Evolutionary conservation across 805 yeast species (phyloP).

Genomic region (Nakazawaea wyomingensis): DNA sequence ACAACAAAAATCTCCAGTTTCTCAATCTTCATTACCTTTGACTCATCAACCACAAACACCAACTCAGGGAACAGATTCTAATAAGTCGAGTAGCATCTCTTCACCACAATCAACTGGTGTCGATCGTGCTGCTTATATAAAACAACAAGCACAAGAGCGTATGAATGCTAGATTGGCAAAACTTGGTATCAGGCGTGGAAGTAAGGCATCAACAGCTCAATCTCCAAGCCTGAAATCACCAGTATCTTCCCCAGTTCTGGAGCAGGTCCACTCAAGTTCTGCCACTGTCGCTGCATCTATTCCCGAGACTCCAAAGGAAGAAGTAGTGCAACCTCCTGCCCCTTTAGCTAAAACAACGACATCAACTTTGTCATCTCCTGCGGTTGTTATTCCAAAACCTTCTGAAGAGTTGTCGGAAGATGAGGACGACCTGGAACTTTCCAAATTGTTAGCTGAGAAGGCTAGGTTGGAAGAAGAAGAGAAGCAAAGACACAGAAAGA

Average conservation of each 20-base stretch:
- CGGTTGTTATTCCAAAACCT: not conserved
- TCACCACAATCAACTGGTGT: conserved; percentile 25
- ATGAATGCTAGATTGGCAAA: conserved; percentile 85
- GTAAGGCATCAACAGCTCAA: conserved; percentile 2
- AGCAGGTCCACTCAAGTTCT: not conserved
- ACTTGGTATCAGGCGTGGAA: conserved; percentile 59
- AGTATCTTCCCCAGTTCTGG: conserved; percentile 3
- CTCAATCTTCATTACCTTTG: conserved; percentile 9
- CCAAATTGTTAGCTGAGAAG: conserved; percentile 11
- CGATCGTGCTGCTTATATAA: conserved; percentile 73
- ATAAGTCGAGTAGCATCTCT: conserved; percentile 2
- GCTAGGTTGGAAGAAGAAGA: conserved; percentile 28
- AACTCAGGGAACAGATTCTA: conserved; percentile 10
- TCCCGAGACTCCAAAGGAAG: not conserved
- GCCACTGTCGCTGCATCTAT: conserved; percentile 14
- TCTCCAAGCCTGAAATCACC: not conserved
- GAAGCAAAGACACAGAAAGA: conserved; percentile 49
- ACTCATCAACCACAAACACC: conserved; percentile 2
- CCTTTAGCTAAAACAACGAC: conserved; percentile 6
- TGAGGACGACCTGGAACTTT: conserved; percentile 12
- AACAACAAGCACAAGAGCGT: conserved; percentile 74
- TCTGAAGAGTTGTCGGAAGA: conserved; percentile 1
- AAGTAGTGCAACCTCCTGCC: conserved; percentile 15
- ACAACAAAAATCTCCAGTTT: not conserved
- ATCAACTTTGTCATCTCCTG: conserved; percentile 14